phyloP scores from a whole-genome alignment of 768 basidiomycete species.

The Tulasnella sp. region DNA sequence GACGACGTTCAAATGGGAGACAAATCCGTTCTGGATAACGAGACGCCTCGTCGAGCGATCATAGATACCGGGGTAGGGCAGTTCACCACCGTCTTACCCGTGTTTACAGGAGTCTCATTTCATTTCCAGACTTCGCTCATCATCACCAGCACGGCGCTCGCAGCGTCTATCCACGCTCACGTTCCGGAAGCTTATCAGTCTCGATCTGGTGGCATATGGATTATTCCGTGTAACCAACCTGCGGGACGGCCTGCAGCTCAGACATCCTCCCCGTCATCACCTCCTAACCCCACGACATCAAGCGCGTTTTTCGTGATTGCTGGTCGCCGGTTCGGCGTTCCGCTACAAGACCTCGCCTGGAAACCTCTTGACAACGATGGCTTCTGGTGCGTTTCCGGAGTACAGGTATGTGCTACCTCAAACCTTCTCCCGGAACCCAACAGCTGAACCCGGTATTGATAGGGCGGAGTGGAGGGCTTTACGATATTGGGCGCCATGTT shows the following conservation, averaged over 20 bases:
- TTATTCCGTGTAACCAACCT: slow-evolving; percentile 10
- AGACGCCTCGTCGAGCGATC: slow-evolving; percentile 14
- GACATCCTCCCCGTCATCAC: too few relatives aligned
- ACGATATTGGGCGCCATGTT: slow-evolving; percentile 21
- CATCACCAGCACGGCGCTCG: slow-evolving; percentile 8
- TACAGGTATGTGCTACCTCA: not conserved
- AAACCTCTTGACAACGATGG: not conserved
- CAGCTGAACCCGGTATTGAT: not conserved
- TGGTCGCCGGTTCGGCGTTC: slow-evolving; percentile 10
- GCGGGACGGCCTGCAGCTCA: not conserved
- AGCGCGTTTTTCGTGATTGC: slow-evolving; percentile 16
- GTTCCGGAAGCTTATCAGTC: slow-evolving; percentile 15
- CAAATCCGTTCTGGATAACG: not conserved
- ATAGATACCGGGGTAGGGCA: slow-evolving; percentile 19
- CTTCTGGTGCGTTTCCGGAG: slow-evolving; percentile 16
- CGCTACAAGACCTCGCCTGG: slow-evolving; percentile 15
- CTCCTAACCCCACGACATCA: not conserved
- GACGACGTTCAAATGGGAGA: slow-evolving; percentile 14
- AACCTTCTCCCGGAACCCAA: not conserved
- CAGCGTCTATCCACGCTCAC: not conserved
- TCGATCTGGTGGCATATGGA: not conserved
- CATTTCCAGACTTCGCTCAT: slow-evolving; percentile 12
- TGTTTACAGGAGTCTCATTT: not conserved
- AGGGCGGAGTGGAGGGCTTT: slow-evolving; percentile 21
- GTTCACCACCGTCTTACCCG: not conserved